A percentile compares a stretch with the other conserved stretches of the same genome.
Evolutionary conservation across 768 basidiomycete species (phyloP).

Genomic region (Boletellus ananas): DNA sequence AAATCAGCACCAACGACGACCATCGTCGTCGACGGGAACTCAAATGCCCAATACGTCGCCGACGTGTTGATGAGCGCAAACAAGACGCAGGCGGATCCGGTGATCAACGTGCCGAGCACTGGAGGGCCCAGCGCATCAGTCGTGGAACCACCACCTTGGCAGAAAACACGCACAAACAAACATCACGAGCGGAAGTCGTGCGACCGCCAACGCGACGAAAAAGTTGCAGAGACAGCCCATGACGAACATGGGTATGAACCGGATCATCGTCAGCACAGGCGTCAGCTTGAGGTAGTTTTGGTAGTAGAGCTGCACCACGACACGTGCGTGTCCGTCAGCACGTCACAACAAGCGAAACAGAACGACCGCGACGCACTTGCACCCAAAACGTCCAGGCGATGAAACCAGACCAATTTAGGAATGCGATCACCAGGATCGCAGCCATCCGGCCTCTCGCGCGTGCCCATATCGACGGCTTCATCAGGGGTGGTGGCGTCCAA

Average conservation of each 20-base stretch:
- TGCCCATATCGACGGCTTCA: constrained; percentile 60
- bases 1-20: constrained; percentile 77
- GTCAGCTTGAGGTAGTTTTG: constrained; percentile 55
- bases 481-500: constrained; percentile 55
- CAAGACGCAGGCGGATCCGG: constrained; percentile 54
- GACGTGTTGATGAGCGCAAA: constrained; percentile 63
- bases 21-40: constrained; percentile 63
- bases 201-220: constrained; percentile 57
- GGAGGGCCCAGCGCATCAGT: constrained; percentile 6
- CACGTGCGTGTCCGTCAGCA: neutral
- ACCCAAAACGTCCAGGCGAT: constrained; percentile 51
- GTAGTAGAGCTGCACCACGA: constrained; percentile 54
- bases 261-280: constrained; percentile 59
- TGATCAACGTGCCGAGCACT: constrained; percentile 56
- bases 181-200: constrained; percentile 50
- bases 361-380: constrained; percentile 28
- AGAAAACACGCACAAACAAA: constrained; percentile 51
- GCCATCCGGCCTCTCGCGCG: constrained; percentile 61
- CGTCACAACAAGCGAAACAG: neutral
- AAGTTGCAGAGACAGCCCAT: constrained; percentile 62
- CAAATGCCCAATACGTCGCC: constrained; percentile 68
- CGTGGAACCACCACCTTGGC: neutral
- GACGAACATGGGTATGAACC: constrained; percentile 69
- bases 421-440: constrained; percentile 59
- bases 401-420: constrained; percentile 61